A percentile compares a stretch with the other conserved stretches of the same genome.
phyloP scores from a whole-genome alignment of 2,329 filamentous ascomycete species.

The Xylariaceae sp. region DNA sequence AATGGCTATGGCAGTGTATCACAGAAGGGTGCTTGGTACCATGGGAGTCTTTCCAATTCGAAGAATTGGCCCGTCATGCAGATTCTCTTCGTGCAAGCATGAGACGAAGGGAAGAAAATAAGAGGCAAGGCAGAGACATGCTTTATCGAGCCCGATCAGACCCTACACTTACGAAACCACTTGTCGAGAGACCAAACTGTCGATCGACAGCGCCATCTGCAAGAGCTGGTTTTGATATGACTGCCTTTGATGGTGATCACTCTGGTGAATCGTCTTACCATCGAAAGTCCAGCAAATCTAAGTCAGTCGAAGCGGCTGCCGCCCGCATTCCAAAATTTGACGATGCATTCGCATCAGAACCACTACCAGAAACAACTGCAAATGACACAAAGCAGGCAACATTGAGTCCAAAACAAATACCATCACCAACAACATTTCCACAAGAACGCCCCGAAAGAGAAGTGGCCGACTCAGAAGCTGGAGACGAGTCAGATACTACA shows the following conservation, averaged over 20 bases:
- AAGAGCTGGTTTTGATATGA: conserved; percentile 36
- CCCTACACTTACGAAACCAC: conserved; percentile 15
- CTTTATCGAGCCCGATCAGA: conserved; percentile 22
- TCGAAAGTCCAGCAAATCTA: conserved; percentile 15
- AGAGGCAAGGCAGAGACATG: conserved; percentile 18
- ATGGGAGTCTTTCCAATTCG: conserved; percentile 43
- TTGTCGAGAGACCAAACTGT: conserved; percentile 9
- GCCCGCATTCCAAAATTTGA: conserved; percentile 34
- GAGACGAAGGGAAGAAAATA: conserved; percentile 17
- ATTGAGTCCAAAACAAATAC: conserved; percentile 27
- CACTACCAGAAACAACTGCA: conserved; percentile 39
- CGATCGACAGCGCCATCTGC: conserved; percentile 17
- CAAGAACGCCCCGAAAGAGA: conserved; percentile 35
- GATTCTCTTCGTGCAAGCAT: conserved; percentile 12
- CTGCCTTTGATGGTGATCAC: conserved; percentile 36
- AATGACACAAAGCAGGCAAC: conserved; percentile 40
- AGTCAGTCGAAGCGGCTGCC: conserved; percentile 38
- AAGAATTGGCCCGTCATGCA: conserved; percentile 35
- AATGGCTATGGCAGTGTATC: conserved; percentile 85
- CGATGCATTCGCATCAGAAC: conserved; percentile 28
- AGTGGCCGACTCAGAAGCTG: conserved; percentile 41
- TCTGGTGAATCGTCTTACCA: conserved; percentile 4
- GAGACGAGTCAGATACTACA: conserved; percentile 27
- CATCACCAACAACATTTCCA: conserved; percentile 26
- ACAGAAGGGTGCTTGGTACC: conserved; percentile 47